Conservation (phyloP, 306 rosid species). For the Cicer judaicum region DNA sequence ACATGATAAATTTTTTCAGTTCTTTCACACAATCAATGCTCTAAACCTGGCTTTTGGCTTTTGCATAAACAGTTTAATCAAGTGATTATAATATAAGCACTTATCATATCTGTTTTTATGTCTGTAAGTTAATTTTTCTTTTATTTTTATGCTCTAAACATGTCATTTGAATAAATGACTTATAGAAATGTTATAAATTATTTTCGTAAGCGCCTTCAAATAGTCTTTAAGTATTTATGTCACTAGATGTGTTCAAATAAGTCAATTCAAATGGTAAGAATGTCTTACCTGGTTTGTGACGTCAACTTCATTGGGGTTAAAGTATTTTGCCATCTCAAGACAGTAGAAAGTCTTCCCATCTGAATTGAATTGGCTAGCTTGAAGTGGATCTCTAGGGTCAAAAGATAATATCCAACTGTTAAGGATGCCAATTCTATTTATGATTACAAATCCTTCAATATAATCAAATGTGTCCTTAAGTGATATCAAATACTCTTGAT, state of each 20-base stretch:
- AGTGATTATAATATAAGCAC: too few species aligned
- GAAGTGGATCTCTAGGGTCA: conserved; percentile 71
- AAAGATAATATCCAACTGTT: conserved; percentile 91
- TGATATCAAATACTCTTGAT: conserved; percentile 86
- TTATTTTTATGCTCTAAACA: too few species aligned
- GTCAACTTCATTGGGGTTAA: conserved; percentile 66
- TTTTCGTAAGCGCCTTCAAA: too few species aligned
- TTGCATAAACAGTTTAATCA: too few species aligned
- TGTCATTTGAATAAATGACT: too few species aligned
- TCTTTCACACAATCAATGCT: neutral
- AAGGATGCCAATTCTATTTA: conserved; percentile 76
- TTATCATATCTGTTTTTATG: too few species aligned
- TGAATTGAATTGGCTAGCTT: conserved; percentile 71
- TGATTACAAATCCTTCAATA: conserved; percentile 86
- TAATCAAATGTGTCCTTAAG: conserved; percentile 74
- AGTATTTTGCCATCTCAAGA: conserved; percentile 86
- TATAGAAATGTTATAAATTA: too few species aligned
- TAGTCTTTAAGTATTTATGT: too few species aligned
- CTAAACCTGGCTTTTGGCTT: neutral
- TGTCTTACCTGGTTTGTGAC: conserved; percentile 63
- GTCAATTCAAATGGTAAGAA: neutral
- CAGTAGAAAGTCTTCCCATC: conserved; percentile 81
- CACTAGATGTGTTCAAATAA: too few species aligned
- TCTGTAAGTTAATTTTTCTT: too few species aligned
- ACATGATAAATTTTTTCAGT: neutral